Evolutionary conservation across 371 early-diverging fungal species (phyloP).

Genomic region (Parasitella parasitica): DNA sequence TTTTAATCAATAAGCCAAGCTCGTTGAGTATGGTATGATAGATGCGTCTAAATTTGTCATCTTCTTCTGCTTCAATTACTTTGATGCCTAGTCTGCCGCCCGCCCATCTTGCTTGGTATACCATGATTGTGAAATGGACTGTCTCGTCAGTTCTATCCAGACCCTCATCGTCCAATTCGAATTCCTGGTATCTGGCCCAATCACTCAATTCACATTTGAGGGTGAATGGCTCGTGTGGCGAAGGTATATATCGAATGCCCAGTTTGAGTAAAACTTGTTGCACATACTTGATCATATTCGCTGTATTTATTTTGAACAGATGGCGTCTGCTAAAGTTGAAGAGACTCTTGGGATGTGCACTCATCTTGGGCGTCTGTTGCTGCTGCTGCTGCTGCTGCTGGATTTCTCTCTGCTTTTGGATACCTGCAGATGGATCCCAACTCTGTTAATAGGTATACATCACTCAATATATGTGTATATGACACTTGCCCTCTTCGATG

Average conservation of each 20-base stretch:
- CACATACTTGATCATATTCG: conserved; percentile 33
- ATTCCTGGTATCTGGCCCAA: conserved; percentile 3
- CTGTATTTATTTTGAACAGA: conserved; percentile 29
- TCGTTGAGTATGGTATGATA: conserved; percentile 25
- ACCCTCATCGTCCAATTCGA: background rate
- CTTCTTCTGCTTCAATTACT: conserved; percentile 19
- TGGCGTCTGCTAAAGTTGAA: conserved; percentile 43
- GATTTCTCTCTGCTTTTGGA: background rate
- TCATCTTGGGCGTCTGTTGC: conserved; percentile 9
- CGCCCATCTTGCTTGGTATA: conserved; percentile 34
- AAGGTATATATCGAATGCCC: conserved; percentile 22
- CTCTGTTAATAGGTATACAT: background rate
- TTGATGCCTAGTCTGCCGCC: conserved; percentile 28
- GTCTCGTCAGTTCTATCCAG: background rate
- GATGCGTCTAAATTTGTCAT: conserved; percentile 7
- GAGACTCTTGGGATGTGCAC: conserved; percentile 36
- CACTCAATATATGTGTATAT: background rate
- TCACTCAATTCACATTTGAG: conserved; percentile 28
- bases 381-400: background rate
- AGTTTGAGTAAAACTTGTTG: conserved; percentile 22
- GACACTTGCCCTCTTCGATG: conserved; percentile 9
- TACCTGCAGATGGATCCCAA: background rate
- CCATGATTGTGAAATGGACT: conserved; percentile 18
- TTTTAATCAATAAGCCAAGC: background rate
- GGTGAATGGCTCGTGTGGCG: conserved; percentile 19